Evolutionary conservation across 805 yeast genomes (phyloP).

Genomic region (Martiniozyma abietophila): DNA sequence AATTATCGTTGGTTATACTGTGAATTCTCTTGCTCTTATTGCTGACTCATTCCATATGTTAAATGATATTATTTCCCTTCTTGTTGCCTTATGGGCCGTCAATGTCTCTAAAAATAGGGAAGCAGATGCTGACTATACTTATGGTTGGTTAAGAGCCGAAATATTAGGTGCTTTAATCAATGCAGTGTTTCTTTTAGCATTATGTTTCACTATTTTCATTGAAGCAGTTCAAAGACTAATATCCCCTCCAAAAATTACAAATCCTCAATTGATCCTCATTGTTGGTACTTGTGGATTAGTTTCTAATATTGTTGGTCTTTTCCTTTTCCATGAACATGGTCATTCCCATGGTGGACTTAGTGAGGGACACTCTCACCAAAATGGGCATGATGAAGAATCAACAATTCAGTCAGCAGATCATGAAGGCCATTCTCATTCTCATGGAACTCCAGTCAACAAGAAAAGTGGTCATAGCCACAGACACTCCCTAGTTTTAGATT

Average conservation of each 20-base stretch:
- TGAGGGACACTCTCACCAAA: constrained; percentile 17
- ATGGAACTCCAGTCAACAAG: too few species aligned
- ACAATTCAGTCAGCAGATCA: constrained; percentile 4
- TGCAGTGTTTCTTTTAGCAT: constrained; percentile 85
- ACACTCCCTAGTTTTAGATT: constrained; percentile 1
- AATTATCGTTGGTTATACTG: constrained; percentile 78
- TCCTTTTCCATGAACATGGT: constrained; percentile 84
- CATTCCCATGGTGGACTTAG: constrained; percentile 37
- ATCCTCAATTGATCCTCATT: constrained; percentile 70
- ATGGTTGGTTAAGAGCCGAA: constrained; percentile 98
- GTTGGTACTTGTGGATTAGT: constrained; percentile 80
- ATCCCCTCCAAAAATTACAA: constrained; percentile 67
- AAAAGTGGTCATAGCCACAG: background rate
- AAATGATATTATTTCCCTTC: constrained; percentile 81
- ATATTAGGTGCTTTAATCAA: constrained; percentile 90
- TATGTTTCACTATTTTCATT: constrained; percentile 83
- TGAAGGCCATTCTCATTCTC: constrained; percentile 3
- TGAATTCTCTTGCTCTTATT: constrained; percentile 86
- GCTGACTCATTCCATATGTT: constrained; percentile 98
- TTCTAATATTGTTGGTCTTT: constrained; percentile 76
- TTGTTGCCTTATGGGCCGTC: constrained; percentile 96
- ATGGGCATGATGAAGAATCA: constrained; percentile 8
- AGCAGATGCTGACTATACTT: constrained; percentile 85
- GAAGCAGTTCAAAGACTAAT: constrained; percentile 90
- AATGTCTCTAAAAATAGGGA: constrained; percentile 71